Percentiles rank a stretch among this genome's conserved stretches.
These are phyloP conservation scores for Neocallimastix lanati DNA, from an alignment of 192 early-diverging fungal genomes.

Conservation along the genomic window DNA sequence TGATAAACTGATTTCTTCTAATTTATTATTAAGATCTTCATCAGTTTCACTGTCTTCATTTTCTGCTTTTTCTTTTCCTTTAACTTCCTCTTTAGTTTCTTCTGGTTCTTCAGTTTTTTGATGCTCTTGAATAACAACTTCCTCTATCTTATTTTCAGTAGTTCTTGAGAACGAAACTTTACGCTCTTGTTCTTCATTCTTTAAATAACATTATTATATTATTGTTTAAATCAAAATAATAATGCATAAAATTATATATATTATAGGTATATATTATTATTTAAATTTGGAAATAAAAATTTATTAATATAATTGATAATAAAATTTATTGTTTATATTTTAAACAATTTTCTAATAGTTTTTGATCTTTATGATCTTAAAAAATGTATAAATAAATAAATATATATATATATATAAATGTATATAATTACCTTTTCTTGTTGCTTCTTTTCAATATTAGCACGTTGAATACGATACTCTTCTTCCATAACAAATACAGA, in stretches of 20 bases:
- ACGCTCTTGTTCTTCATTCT: background rate
- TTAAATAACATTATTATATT: too few species aligned
- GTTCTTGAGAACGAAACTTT: background rate
- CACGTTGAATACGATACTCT: conserved; percentile 64
- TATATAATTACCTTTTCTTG: background rate
- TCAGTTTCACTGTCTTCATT: conserved; percentile 3
- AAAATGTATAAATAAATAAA: too few species aligned
- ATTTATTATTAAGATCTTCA: conserved; percentile 4
- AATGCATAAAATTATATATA: too few species aligned
- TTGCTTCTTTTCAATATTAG: conserved; percentile 49
- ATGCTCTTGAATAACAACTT: background rate
- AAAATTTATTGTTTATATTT: too few species aligned
- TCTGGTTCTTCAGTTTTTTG: conserved; percentile 14
- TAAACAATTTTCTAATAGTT: too few species aligned
- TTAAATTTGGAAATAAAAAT: too few species aligned
- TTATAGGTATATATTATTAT: too few species aligned
- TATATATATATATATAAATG: background rate
- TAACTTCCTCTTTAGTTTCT: conserved; percentile 13
- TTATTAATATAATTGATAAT: too few species aligned
- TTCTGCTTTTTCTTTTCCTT: background rate
- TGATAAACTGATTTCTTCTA: conserved; percentile 17
- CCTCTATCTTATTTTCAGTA: background rate
- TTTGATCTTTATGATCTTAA: too few species aligned
- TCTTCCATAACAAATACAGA: conserved; percentile 98
- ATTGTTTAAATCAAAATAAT: too few species aligned